These are phyloP conservation scores for Tolypocladium inflatum DNA, from an alignment of 2,329 filamentous ascomycete genomes.

Conservation along the genomic window DNA sequence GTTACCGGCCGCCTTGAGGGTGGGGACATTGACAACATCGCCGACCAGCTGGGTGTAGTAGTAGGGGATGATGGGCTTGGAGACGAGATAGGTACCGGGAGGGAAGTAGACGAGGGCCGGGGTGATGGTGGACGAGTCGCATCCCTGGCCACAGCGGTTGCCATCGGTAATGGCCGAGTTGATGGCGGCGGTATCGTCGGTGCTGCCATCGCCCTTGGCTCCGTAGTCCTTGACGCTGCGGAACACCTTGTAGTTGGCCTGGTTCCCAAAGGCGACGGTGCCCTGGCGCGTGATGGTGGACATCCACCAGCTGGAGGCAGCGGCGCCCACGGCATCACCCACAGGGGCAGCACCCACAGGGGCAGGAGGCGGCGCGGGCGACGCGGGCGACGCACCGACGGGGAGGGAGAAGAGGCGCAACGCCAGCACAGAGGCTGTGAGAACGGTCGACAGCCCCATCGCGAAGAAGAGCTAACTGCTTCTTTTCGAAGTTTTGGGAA, in stretches of 20 bases:
- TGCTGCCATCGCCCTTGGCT: constrained; percentile 55
- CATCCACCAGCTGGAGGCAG: constrained; percentile 58
- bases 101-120: constrained; percentile 91
- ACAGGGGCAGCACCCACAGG: constrained; percentile 7
- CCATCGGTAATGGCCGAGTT: constrained; percentile 74
- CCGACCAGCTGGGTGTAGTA: constrained; percentile 94
- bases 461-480: constrained; percentile 24
- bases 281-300: constrained; percentile 61
- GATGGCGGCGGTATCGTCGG: constrained; percentile 84
- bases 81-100: constrained; percentile 75
- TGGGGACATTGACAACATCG: constrained; percentile 62
- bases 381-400: constrained; percentile 21
- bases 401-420: constrained; percentile 29
- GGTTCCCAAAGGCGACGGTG: constrained; percentile 45
- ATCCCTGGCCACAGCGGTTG: constrained; percentile 68
- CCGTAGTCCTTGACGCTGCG: constrained; percentile 72
- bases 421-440: constrained; percentile 33
- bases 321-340: constrained; percentile 10
- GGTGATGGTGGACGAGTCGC: constrained; percentile 73
- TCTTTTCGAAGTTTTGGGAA: background rate
- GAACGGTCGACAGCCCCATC: constrained; percentile 34
- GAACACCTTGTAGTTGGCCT: constrained; percentile 56
- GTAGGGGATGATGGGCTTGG: constrained; percentile 67
- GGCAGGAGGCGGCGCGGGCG: constrained; percentile 11
- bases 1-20: constrained; percentile 60